Evolutionary conservation across 2,329 filamentous ascomycete genomes (phyloP).

Genomic region (Botryotinia globosa): DNA sequence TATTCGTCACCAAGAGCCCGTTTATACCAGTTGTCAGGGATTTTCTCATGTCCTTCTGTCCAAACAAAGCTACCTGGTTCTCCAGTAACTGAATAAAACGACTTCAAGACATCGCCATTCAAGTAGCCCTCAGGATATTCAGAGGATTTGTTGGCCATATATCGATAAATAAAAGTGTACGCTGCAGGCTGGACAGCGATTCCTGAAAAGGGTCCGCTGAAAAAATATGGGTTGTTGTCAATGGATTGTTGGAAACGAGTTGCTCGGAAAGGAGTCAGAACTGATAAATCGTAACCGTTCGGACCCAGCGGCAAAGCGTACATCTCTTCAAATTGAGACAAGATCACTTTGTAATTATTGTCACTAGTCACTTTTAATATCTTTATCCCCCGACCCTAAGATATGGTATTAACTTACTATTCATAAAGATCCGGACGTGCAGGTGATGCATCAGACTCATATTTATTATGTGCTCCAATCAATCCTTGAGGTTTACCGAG

Average conservation of each 20-base stretch:
- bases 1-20: constrained; percentile 37
- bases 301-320: constrained; percentile 44
- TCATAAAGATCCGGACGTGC: constrained; percentile 53
- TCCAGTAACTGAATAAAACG: constrained; percentile 28
- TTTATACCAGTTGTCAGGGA: constrained; percentile 31
- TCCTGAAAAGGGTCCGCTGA: constrained; percentile 52
- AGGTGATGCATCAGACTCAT: constrained; percentile 53
- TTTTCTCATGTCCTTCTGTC: constrained; percentile 26
- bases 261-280: constrained; percentile 45
- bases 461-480: constrained; percentile 52
- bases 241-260: constrained; percentile 41
- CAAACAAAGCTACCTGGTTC: constrained; percentile 25
- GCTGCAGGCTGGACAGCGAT: constrained; percentile 38
- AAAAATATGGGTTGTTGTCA: constrained; percentile 49
- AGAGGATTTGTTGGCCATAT: constrained; percentile 38
- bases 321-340: constrained; percentile 50
- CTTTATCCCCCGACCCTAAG: background rate
- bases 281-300: constrained; percentile 42
- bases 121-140: constrained; percentile 35
- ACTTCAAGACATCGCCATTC: constrained; percentile 31
- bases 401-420: constrained; percentile 25
- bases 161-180: constrained; percentile 36
- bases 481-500: constrained; percentile 47
- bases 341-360: constrained; percentile 50
- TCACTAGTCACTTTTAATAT: constrained; percentile 39